Base-by-base conservation (phyloP, 805 yeast species). In the Saccharomycopsis lassenensis region DNA sequence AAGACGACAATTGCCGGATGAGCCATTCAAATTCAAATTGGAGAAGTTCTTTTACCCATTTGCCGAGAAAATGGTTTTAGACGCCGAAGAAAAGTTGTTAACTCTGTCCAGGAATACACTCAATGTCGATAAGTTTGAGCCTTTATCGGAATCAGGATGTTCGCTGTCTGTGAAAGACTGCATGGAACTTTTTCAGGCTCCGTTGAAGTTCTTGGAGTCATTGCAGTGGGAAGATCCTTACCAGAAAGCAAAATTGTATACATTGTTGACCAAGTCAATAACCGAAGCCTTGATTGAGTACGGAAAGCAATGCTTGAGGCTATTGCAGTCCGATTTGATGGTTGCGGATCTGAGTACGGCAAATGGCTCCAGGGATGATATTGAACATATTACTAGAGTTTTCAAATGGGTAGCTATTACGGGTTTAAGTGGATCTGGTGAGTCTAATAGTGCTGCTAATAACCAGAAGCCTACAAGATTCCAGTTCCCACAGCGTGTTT, bases 121-220 rank as follows among this genome's bases (percentile, higher is more conserved):
- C 3, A 58, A 61, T 7, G 65, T 61, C 7, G 95, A 86, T 51
- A 48, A 50, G 1, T 75, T 77, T 52, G 58, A 62, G 34, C 73
- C 77, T 0, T 48, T 74, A 60, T 4, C 49, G 49, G 1, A 63
- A 28, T n/a, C 29, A 35, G 12, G 37, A 22, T 24, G 29, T 48
- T 74, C 84, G 42, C 60, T 72, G 2, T 80, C 89, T 0, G 81
- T 79, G 1, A 51, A 69, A 16, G 91, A 82, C 51, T 65, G 80
- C 10, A 78, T 80, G 52, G 64, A 72, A 7, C 62, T 81, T 52
- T 65, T 81, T 24, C 67, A 68, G 40, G 74, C 74, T 36, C 67
- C 73, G 8, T 51, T 82, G 15, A 56, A 61, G 4, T 62, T 82
- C n/a, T 58, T 87, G 30, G 63, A 63, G 11, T 65, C 63, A 3